Conservation (phyloP, 2,329 filamentous ascomycete genomes). For the Geosmithia flava region DNA sequence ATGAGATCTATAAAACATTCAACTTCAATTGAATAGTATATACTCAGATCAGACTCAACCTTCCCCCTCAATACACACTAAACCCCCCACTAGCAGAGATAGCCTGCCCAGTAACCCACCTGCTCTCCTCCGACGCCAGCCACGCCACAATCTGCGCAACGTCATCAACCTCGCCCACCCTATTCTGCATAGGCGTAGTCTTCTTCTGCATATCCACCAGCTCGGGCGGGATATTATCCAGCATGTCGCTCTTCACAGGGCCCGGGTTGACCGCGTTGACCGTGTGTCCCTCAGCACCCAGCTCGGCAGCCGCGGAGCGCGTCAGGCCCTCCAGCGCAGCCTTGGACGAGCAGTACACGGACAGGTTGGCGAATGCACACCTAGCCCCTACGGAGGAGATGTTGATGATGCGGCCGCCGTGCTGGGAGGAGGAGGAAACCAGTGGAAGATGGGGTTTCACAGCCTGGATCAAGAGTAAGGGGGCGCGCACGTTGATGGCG, state of each 20-base stretch:
- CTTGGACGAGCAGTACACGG: conserved; percentile 44
- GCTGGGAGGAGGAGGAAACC: conserved; percentile 3
- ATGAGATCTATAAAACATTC: too few species aligned
- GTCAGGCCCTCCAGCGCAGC: conserved; percentile 49
- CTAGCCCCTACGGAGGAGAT: conserved; percentile 41
- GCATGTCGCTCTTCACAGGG: conserved; percentile 44
- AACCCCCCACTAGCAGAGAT: conserved; percentile 37
- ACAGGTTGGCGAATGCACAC: conserved; percentile 27
- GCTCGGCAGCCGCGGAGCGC: conserved; percentile 43
- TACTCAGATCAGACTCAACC: too few species aligned
- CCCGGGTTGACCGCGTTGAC: conserved; percentile 50
- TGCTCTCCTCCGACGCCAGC: conserved; percentile 33
- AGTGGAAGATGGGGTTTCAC: conserved; percentile 34
- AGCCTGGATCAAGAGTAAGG: conserved; percentile 39
- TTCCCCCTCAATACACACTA: conserved; percentile 4
- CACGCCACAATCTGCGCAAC: conserved; percentile 43
- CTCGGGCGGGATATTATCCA: conserved; percentile 35
- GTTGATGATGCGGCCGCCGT: conserved; percentile 39
- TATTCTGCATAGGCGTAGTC: conserved; percentile 35
- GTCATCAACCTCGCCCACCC: conserved; percentile 39
- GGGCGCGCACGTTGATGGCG: conserved; percentile 42
- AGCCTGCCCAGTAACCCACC: conserved; percentile 41
- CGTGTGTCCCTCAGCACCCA: conserved; percentile 42
- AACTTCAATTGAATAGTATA: too few species aligned
- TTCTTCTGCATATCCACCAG: conserved; percentile 35